Evolutionary conservation across 805 yeast species (phyloP), one percentile per base, ranked within the genome.

Genomic region (Candida vaughaniae): DNA sequence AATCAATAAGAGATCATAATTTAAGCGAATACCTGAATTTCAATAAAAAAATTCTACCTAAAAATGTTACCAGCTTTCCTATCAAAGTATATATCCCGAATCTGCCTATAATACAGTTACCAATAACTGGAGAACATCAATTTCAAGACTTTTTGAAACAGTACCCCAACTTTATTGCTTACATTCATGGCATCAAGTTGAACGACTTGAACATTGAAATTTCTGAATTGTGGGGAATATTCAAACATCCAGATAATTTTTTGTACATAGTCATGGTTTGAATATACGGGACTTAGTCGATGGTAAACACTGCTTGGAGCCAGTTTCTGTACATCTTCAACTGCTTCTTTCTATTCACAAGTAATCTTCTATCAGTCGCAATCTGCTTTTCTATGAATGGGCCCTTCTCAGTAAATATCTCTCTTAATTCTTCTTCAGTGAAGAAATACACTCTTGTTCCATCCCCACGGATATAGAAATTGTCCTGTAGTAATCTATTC

Each of bases 391-490:
- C 91, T n/a, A 54, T 58, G 52, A 91, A 88, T 14, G 69, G 69
- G 5, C 71, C 58, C 11, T 41, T 36, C 6, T 34, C 35, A 32
- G 64, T 54, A 57, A 91, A 93, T 3, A 91, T 85, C 30, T 74
- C 66, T 43, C 85, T 70, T 40, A 91, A 62, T 62, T 93, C 96
- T 41, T 91, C 95, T 56, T 91, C 98, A 2, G 96, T 87, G 67
- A 93, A 93, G 66, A 93, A 93, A 59, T 93, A 93, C 9, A 93
- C 99, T 49, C 99, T 73, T 0, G 99, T 93, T 32, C 99, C 99
- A 58, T 93, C 99, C 25, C 99, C 99, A 53, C 99, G 78, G 25
- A 90, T 88, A 61, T 93, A 93, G 55, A 93, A 93, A 60, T 93
- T 90, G 39, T 91, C 97, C 37, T 87, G 96, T 38, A 93, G 60